Base-by-base conservation (phyloP, 192 early-diverging fungal species). In the Entrophospora sp. region DNA sequence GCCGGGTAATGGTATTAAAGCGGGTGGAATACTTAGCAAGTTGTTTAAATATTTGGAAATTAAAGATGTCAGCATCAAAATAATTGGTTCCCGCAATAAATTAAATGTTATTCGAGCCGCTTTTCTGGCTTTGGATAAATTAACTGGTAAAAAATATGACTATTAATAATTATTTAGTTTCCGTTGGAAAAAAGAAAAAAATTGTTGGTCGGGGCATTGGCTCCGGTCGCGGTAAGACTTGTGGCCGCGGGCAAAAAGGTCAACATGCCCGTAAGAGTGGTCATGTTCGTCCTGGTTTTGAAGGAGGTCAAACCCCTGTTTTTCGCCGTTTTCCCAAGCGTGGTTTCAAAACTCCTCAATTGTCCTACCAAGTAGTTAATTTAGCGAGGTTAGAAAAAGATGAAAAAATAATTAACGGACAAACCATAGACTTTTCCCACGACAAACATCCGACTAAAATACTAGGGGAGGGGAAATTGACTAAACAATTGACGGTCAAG, bases 41-140 rank as follows among this genome's bases (percentile, higher is more conserved):
- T 38, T 59, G 13, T 59, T 59, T 38, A 59, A 59, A 36, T 59
- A 13, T 1, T 4, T 59, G 18, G 56, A 24, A 59, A 59, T 59
- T 59, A 59, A 59, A 59, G 56, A 59, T 59, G 7, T 59, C 5
- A 59, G 56, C 36, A 34, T 34, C 13, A 59, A 59, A 59, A 59
- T 59, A 59, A 59, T 59, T 58, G 56, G 28, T 16, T 59, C 56
- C 0, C 56, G 35, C 32, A 59, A 59, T 38, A 59, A 59, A 38
- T n/a, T 38, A 1, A 59, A 59, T 59, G 56, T 59, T 38, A 38
- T 59, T 30, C 56, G 31, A 22, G 56, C 56, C 0, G 56, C 56
- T 4, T 59, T 59, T 59, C 18, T 59, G 31, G 56, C 56, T 35
- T 36, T 59, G 56, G 56, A 59, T 59, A 59, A 59, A 59, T 38